Evolutionary conservation across 768 basidiomycete species (phyloP), one percentile per base, ranked within the genome.

Genomic region (Trichaptum fuscoviolaceum): DNA sequence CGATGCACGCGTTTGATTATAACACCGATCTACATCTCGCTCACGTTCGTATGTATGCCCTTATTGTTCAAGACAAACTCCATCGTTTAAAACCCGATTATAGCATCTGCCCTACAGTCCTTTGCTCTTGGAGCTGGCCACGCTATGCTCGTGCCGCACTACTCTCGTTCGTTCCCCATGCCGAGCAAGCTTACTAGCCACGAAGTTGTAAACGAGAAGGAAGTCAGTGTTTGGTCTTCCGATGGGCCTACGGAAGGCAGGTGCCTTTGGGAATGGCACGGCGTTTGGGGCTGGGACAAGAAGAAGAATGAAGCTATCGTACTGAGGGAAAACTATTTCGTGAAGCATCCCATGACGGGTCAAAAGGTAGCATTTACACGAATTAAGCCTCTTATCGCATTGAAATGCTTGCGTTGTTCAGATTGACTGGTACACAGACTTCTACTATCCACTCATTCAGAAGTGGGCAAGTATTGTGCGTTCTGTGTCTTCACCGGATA

Each of bases 51-150:
- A 74, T 81, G 90, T 85, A 62, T 17, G 30, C 5, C 17, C 12
- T 59, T 24, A 36, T 62, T 57, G 9, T 35, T 3, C 30, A 30
- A 3, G 30, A 30, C 34, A 63, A 58, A 26, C 2, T 61, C 1
- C 30, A 35, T 65, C 2, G 15, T n/a, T 9, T 1, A 7, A 60
- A 24, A 7, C 15, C 24, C 59, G 17, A 17, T 9, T 15, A 18
- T 67, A 91, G 93, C 95, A 18, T 90, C 92, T 15, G 87, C 93
- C 0, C 84, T 95, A 35, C 85, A 96, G 75, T 95, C 94, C 0
- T 96, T 98, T 79, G 87, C 91, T 72, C 83, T 99, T n/a, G 96
- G 94, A 42, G 85, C 93, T 12, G 96, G 96, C 18, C 83, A 93
- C 74, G 86, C 96, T 0, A 93, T 93, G 0, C 67, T 79, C 2